Percentiles rank a stretch among this genome's conserved stretches.
Evolutionary conservation across 2,329 filamentous ascomycete genomes (phyloP).

Genomic region (Coniochaeta prunicola): DNA sequence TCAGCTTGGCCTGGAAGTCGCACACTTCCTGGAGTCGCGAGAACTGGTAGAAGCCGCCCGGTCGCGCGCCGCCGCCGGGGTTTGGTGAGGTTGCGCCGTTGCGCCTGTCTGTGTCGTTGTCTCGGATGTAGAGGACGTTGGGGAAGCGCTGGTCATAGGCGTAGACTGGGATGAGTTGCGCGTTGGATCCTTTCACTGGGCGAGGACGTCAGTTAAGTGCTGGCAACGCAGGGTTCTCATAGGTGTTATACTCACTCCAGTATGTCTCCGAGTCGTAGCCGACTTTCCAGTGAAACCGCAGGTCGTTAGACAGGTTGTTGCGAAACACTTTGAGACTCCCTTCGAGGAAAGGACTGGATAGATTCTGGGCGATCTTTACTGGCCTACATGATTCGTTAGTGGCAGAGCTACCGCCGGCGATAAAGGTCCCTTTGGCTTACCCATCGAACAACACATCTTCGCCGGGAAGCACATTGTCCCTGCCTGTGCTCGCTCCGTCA

Average conservation of each 20-base stretch:
- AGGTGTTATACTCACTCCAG: conserved; percentile 12
- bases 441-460: conserved; percentile 20
- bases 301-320: conserved; percentile 16
- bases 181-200: conserved; percentile 18
- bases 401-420: no score
- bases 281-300: conserved; percentile 18
- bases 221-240: background rate
- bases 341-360: conserved; percentile 14
- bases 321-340: conserved; percentile 20
- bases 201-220: background rate
- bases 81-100: conserved; percentile 6
- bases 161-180: conserved; percentile 19
- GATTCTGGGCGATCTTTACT: conserved; percentile 14
- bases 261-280: conserved; percentile 19
- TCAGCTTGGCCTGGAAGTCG: conserved; percentile 19
- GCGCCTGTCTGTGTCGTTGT: conserved; percentile 16
- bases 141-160: conserved; percentile 19
- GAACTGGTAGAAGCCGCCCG: conserved; percentile 20
- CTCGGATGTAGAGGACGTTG: conserved; percentile 18
- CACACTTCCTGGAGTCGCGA: conserved; percentile 15
- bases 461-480: conserved; percentile 20
- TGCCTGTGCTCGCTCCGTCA: conserved; percentile 15
- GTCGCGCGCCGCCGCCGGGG: conserved; percentile 6
- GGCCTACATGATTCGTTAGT: conserved; percentile 7
- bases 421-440: conserved; percentile 5